phyloP scores from a whole-genome alignment of 192 early-diverging fungal genomes.

The Podila epicladia region DNA sequence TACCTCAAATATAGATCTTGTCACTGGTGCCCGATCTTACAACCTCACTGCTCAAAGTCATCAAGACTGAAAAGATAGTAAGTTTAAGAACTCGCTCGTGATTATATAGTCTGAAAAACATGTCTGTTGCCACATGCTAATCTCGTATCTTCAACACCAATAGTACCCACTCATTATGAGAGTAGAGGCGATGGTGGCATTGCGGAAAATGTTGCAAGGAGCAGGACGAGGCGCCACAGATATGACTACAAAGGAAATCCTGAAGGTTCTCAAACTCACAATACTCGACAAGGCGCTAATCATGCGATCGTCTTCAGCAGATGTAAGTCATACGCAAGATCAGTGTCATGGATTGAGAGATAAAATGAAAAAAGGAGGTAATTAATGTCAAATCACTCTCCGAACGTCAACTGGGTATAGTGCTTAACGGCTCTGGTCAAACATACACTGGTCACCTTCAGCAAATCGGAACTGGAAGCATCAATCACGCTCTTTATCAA shows the following conservation, averaged over 20 bases:
- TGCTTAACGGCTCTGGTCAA: constrained; percentile 61
- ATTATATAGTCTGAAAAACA: no score
- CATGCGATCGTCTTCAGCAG: constrained; percentile 68
- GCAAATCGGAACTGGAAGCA: constrained; percentile 40
- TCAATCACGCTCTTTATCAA: constrained; percentile 44
- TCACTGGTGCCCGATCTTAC: constrained; percentile 76
- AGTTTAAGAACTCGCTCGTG: neutral
- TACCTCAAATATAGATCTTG: constrained; percentile 53
- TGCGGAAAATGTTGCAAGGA: constrained; percentile 73
- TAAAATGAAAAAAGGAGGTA: no score
- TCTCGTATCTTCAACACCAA: neutral
- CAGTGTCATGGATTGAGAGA: no score
- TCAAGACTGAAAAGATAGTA: constrained; percentile 73
- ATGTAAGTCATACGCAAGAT: constrained; percentile 57
- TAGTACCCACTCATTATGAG: constrained; percentile 67
- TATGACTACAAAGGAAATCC: constrained; percentile 73
- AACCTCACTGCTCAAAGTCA: constrained; percentile 67
- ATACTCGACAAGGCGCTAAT: constrained; percentile 78
- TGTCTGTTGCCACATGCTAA: neutral
- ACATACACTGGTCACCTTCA: constrained; percentile 49
- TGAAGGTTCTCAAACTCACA: constrained; percentile 70
- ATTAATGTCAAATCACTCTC: no score
- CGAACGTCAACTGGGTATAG: constrained; percentile 29
- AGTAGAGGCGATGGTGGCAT: constrained; percentile 73
- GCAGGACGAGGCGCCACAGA: constrained; percentile 80